A percentile compares a stretch with the other conserved stretches of the same genome.
phyloP scores from a whole-genome alignment of 352 stramenopile genomes.

The Pythium myriotylum region DNA sequence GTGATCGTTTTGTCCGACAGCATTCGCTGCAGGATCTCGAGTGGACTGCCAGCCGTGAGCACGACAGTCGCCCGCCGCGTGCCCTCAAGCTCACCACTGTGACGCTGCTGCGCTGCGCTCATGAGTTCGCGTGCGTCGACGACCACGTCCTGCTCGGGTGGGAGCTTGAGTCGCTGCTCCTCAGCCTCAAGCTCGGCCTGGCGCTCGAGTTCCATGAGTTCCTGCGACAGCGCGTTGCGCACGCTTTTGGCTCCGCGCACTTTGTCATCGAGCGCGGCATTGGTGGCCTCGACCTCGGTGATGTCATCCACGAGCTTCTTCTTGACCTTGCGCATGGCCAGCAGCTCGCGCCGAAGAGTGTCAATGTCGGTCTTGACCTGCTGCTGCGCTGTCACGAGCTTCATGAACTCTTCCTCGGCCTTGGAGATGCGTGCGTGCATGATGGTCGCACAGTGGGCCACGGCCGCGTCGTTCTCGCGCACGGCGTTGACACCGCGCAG shows the following conservation, averaged over 20 bases:
- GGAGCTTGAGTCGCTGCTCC: constrained; percentile 58
- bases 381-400: constrained; percentile 65
- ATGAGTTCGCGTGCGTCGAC: constrained; percentile 68
- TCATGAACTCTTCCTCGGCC: constrained; percentile 81
- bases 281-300: constrained; percentile 43
- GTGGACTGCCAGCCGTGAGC: constrained; percentile 15
- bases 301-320: constrained; percentile 68
- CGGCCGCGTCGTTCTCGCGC: constrained; percentile 73
- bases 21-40: constrained; percentile 26
- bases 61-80: constrained; percentile 21
- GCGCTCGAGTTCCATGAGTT: constrained; percentile 62
- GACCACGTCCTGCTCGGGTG: constrained; percentile 61
- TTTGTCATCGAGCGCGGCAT: constrained; percentile 44
- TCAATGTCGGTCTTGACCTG: constrained; percentile 67
- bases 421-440: constrained; percentile 78
- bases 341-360: constrained; percentile 52
- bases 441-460: constrained; percentile 72
- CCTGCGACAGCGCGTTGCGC: constrained; percentile 50
- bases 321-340: constrained; percentile 59
- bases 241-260: constrained; percentile 49
- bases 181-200: constrained; percentile 54
- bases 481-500: constrained; percentile 74
- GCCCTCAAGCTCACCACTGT: background rate
- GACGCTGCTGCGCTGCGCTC: constrained; percentile 48
- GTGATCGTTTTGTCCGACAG: constrained; percentile 12